Evolutionary conservation across 208 protist genomes (phyloP).

Genomic region (Novymonas esmeraldas): DNA sequence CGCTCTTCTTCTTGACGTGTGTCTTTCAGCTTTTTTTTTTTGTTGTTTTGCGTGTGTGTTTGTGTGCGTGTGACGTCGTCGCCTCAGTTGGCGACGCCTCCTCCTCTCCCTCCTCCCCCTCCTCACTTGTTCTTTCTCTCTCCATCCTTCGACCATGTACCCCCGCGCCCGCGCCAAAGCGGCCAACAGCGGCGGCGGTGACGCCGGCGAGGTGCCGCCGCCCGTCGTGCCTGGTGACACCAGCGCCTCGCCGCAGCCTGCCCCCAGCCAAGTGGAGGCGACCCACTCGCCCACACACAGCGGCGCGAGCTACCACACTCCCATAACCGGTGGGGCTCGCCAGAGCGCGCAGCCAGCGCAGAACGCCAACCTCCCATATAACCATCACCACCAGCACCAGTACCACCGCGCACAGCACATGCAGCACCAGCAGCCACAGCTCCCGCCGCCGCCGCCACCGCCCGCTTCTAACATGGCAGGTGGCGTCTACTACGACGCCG

Average conservation of each 20-base stretch:
- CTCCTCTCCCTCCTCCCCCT: neutral
- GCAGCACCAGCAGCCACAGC: too few relatives aligned
- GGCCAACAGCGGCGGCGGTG: neutral
- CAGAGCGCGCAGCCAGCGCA: neutral
- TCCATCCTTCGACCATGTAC: neutral
- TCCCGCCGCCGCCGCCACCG: too few relatives aligned
- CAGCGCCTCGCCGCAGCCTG: neutral
- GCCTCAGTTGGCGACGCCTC: neutral
- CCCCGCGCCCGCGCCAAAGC: constrained; percentile 1
- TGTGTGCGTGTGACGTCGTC: neutral
- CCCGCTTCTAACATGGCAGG: too few relatives aligned
- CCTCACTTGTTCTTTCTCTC: neutral
- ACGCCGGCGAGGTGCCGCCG: neutral
- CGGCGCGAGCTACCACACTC: neutral
- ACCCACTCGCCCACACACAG: neutral
- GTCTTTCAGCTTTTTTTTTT: neutral
- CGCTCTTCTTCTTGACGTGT: neutral
- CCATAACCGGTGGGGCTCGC: neutral
- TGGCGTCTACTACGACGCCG: neutral
- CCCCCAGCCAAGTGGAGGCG: neutral
- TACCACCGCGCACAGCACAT: neutral
- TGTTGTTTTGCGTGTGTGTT: neutral
- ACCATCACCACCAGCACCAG: neutral
- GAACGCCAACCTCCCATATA: neutral
- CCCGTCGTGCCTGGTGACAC: neutral